These are phyloP conservation scores for Bretschneidera sinensis DNA, from an alignment of 345 rosid genomes.

Conservation along the genomic window DNA sequence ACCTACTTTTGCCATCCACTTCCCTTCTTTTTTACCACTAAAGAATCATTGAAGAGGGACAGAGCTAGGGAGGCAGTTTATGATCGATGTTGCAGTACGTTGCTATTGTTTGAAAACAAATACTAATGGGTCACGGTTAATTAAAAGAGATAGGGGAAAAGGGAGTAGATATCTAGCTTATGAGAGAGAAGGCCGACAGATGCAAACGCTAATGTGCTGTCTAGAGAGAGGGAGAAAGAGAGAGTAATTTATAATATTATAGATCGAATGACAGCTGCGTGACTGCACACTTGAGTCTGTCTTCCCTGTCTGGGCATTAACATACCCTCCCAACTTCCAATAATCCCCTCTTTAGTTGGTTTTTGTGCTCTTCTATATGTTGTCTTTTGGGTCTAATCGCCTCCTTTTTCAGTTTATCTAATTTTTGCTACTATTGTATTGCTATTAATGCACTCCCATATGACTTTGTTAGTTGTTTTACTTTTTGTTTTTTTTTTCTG, in stretches of 20 bases:
- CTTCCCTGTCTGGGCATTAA: conserved; percentile 55
- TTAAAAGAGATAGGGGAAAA: conserved; percentile 21
- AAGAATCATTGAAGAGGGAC: conserved; percentile 19
- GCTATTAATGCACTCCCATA: conserved; percentile 17
- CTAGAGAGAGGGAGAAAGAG: conserved; percentile 15
- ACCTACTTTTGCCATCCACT: conserved; percentile 10
- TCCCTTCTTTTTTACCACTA: conserved; percentile 8
- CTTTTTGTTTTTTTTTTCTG: conserved; percentile 20
- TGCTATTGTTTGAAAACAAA: conserved; percentile 8
- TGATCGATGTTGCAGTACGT: conserved; percentile 7
- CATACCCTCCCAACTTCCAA: conserved; percentile 45
- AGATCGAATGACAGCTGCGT: conserved; percentile 49
- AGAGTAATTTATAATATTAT: conserved; percentile 30
- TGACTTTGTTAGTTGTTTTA: conserved; percentile 21
- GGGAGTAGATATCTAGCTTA: conserved; percentile 3
- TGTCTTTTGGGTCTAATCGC: background rate
- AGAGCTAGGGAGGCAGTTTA: conserved; percentile 22
- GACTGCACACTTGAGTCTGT: conserved; percentile 42
- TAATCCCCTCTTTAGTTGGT: conserved; percentile 4
- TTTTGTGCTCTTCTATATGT: conserved; percentile 1
- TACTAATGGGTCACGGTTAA: conserved; percentile 18
- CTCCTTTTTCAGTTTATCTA: conserved; percentile 2
- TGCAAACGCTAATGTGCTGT: conserved; percentile 59
- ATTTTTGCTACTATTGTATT: background rate
- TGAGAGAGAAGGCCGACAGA: conserved; percentile 29